Conservation (phyloP, 352 stramenopile genomes). For the Phytopythium mirpurense region DNA sequence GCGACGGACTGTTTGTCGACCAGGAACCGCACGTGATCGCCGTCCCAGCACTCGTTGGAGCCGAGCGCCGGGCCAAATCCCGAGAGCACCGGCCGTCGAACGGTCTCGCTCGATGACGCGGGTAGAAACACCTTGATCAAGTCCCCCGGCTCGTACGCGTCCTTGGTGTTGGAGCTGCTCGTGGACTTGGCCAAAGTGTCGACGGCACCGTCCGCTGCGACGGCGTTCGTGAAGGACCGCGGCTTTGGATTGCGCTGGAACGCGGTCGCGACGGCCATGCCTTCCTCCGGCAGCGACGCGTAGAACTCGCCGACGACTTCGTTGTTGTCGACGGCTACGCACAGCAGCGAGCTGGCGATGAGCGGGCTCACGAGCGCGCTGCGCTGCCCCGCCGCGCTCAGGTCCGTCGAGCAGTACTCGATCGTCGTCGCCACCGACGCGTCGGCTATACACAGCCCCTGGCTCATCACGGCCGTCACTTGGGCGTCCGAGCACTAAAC, state of each 20-base stretch:
- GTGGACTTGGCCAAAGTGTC: background rate
- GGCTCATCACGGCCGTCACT: constrained; percentile 4
- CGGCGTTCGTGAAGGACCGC: constrained; percentile 17
- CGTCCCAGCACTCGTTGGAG: constrained; percentile 24
- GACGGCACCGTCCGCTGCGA: background rate
- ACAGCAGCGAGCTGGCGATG: constrained; percentile 40
- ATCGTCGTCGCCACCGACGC: constrained; percentile 8
- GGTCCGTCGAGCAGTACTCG: constrained; percentile 39
- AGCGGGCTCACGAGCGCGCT: constrained; percentile 22
- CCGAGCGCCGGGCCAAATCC: constrained; percentile 10
- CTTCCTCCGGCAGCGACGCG: constrained; percentile 15
- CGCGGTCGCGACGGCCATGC: constrained; percentile 25
- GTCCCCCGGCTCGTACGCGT: constrained; percentile 22
- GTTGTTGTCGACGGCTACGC: constrained; percentile 44
- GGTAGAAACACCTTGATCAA: constrained; percentile 24
- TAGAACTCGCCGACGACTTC: constrained; percentile 37
- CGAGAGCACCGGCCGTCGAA: constrained; percentile 15
- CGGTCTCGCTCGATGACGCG: constrained; percentile 1
- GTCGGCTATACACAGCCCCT: constrained; percentile 18
- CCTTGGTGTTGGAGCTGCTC: background rate
- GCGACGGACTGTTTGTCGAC: constrained; percentile 2
- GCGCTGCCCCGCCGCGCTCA: constrained; percentile 16
- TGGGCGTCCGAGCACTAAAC: constrained; percentile 27
- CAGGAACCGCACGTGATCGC: constrained; percentile 21
- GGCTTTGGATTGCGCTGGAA: constrained; percentile 36